These are phyloP conservation scores for Suillus tomentosus DNA, from an alignment of 768 basidiomycete species.

Conservation along the genomic window DNA sequence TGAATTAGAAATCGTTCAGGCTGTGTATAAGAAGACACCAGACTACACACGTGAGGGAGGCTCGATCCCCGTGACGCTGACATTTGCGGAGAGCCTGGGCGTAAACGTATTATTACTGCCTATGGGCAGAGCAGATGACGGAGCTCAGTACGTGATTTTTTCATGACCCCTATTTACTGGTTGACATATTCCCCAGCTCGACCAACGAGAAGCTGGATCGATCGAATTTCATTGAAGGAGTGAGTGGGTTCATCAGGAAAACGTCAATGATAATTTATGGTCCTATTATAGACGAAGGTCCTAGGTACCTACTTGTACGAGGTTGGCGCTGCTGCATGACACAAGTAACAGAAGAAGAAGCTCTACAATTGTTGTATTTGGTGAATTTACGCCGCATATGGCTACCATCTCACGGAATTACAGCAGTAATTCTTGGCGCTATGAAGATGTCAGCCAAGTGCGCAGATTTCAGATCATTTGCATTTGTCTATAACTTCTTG, in stretches of 20 bases:
- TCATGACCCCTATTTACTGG: background rate
- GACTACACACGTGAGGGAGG: slow-evolving; percentile 92
- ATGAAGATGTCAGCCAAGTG: background rate
- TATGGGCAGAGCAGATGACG: slow-evolving; percentile 94
- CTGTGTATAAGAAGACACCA: slow-evolving; percentile 71
- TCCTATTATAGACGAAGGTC: slow-evolving; percentile 31
- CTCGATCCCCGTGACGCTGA: slow-evolving; percentile 91
- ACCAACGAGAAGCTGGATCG: slow-evolving; percentile 95
- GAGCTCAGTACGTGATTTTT: slow-evolving; percentile 70
- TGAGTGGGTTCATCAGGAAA: slow-evolving; percentile 36
- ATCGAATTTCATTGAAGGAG: slow-evolving; percentile 87
- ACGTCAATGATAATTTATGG: slow-evolving; percentile 6
- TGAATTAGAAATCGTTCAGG: slow-evolving; percentile 14
- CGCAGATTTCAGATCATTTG: background rate
- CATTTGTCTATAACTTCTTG: background rate
- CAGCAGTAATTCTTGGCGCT: background rate
- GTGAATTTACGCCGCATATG: background rate
- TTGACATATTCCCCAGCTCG: slow-evolving; percentile 48
- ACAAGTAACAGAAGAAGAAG: background rate
- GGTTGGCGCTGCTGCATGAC: slow-evolving; percentile 26
- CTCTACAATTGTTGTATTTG: background rate
- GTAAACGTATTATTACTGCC: slow-evolving; percentile 90
- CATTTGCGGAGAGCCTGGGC: slow-evolving; percentile 85
- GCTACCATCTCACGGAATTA: background rate
- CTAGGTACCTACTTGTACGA: slow-evolving; percentile 36